These are phyloP conservation scores for Golovinomyces cichoracearum DNA, from an alignment of 2,329 filamentous ascomycete species.

Conservation along the genomic window DNA sequence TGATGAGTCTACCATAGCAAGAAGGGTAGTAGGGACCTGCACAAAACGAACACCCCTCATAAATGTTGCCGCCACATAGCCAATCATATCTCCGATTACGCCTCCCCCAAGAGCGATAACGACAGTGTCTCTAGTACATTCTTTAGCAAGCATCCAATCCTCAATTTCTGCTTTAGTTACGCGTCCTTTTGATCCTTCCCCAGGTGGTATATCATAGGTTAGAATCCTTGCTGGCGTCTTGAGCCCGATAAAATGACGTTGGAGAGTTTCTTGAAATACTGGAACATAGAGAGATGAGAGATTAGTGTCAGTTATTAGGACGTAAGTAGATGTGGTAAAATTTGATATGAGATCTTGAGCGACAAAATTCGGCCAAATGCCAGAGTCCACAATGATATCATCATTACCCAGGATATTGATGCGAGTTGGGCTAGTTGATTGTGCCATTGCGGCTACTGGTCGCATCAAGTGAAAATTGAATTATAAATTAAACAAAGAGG, in stretches of 20 bases:
- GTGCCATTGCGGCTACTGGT: background rate
- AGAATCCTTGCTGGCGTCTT: constrained; percentile 40
- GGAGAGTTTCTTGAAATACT: constrained; percentile 44
- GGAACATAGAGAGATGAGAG: constrained; percentile 57
- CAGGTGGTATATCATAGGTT: constrained; percentile 65
- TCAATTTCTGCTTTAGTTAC: constrained; percentile 89
- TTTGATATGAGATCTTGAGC: constrained; percentile 54
- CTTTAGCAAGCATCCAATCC: constrained; percentile 81
- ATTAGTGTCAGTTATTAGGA: constrained; percentile 92
- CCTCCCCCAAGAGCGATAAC: constrained; percentile 86
- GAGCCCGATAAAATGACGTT: constrained; percentile 17
- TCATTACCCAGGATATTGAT: constrained; percentile 73
- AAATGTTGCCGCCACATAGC: constrained; percentile 91
- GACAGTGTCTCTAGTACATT: constrained; percentile 85
- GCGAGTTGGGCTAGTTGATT: constrained; percentile 20
- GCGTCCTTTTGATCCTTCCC: constrained; percentile 78
- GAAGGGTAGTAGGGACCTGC: constrained; percentile 79
- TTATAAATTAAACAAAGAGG: too few species aligned
- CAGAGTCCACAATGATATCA: constrained; percentile 75
- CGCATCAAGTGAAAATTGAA: too few species aligned
- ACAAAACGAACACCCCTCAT: constrained; percentile 94
- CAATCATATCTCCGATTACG: constrained; percentile 94
- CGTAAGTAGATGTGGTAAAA: constrained; percentile 67
- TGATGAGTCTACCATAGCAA: constrained; percentile 95
- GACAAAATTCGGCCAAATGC: constrained; percentile 64